Evolutionary conservation across 2,329 filamentous ascomycete genomes (phyloP).

Genomic region (Apiospora sp.): DNA sequence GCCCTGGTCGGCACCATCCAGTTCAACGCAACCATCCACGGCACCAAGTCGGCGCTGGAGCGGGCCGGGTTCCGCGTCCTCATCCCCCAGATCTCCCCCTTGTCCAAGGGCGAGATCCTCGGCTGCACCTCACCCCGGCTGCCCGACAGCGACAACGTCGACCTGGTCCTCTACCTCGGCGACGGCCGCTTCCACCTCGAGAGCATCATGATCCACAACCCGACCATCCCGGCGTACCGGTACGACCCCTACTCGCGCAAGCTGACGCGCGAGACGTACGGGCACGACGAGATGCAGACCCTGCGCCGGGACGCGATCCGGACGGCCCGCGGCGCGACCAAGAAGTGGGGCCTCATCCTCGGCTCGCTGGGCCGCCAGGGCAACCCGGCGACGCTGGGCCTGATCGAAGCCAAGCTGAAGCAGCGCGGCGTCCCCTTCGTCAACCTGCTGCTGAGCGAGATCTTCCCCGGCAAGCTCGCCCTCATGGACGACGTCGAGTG

Average conservation of each 20-base stretch:
- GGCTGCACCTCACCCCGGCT: constrained; percentile 93
- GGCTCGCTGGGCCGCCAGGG: constrained; percentile 93
- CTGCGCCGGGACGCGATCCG: constrained; percentile 80
- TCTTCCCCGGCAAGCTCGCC: constrained; percentile 93
- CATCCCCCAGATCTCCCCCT: constrained; percentile 89
- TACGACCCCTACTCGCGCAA: constrained; percentile 97
- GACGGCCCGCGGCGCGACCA: constrained; percentile 73
- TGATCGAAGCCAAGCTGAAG: constrained; percentile 82
- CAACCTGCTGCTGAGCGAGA: constrained; percentile 89
- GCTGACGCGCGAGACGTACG: constrained; percentile 90
- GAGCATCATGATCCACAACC: constrained; percentile 99
- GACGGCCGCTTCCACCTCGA: constrained; percentile 73
- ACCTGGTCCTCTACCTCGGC: constrained; percentile 58
- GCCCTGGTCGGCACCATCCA: constrained; percentile 97
- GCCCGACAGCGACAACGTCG: constrained; percentile 62
- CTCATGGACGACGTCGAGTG: constrained; percentile 95
- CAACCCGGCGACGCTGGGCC: constrained; percentile 88
- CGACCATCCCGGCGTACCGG: constrained; percentile 85
- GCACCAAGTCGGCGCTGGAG: constrained; percentile 78
- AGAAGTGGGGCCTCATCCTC: constrained; percentile 94
- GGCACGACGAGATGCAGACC: constrained; percentile 88
- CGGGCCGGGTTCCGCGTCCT: constrained; percentile 84
- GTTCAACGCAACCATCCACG: constrained; percentile 97
- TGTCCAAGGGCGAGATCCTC: constrained; percentile 94
- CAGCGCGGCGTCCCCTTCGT: constrained; percentile 80